A percentile compares a stretch with the other conserved stretches of the same genome.
Conservation (phyloP, 2,329 filamentous ascomycete species). For the Epichloe gansuensis region DNA sequence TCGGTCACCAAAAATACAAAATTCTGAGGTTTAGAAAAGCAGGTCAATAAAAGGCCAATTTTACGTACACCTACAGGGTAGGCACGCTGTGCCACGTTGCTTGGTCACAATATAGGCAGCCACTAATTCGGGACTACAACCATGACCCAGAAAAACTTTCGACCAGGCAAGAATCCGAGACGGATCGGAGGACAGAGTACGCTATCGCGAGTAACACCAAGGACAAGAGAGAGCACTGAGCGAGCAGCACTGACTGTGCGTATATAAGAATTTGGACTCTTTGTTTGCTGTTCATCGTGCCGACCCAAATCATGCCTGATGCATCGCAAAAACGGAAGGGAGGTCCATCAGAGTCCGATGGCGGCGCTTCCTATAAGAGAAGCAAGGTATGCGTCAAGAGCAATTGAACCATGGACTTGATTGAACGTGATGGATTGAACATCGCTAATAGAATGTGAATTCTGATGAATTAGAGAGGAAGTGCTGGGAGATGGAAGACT, state of each 20-base stretch:
- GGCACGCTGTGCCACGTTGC: background rate
- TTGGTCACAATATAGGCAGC: background rate
- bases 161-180: background rate
- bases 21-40: no score
- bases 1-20: no score
- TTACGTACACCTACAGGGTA: background rate
- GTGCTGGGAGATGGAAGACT: slow-evolving; percentile 48
- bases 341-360: slow-evolving; percentile 14
- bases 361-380: slow-evolving; percentile 22
- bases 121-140: no score
- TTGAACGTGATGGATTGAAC: background rate
- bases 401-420: background rate
- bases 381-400: slow-evolving; percentile 24
- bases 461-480: slow-evolving; percentile 30
- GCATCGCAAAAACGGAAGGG: slow-evolving; percentile 24
- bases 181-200: background rate
- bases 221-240: no score
- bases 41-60: no score
- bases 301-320: slow-evolving; percentile 18
- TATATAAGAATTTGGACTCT: background rate
- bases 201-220: no score
- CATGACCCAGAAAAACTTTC: background rate
- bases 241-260: background rate
- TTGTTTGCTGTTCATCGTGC: background rate
- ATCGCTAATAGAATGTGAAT: background rate